phyloP scores from a whole-genome alignment of 2,329 filamentous ascomycete genomes.

The Dryadomyces sulphureus region DNA sequence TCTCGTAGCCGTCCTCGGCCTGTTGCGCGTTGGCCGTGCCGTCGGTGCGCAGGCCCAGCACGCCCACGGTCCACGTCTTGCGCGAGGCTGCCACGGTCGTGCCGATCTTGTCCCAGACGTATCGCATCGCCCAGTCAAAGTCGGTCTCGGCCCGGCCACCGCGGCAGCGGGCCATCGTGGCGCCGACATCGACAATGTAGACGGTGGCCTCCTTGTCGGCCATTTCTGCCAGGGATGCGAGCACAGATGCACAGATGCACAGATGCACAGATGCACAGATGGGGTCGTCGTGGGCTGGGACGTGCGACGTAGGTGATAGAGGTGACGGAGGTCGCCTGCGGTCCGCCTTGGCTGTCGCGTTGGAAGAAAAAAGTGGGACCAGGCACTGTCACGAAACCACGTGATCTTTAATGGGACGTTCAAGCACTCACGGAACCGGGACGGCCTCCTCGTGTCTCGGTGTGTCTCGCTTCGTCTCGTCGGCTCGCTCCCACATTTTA shows the following conservation, averaged over 20 bases:
- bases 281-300: no score
- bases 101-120: slow-evolving; percentile 88
- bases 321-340: no score
- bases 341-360: neutral
- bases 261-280: no score
- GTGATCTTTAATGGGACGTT: slow-evolving; percentile 1
- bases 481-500: no score
- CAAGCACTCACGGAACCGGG: neutral
- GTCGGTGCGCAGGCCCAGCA: slow-evolving; percentile 72
- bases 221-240: slow-evolving; percentile 36
- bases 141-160: slow-evolving; percentile 63
- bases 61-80: slow-evolving; percentile 62
- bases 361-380: slow-evolving; percentile 1
- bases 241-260: neutral
- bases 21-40: slow-evolving; percentile 51
- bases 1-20: slow-evolving; percentile 58
- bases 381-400: slow-evolving; percentile 11
- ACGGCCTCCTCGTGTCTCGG: neutral
- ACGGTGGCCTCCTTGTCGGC: slow-evolving; percentile 85
- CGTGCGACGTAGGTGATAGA: no score
- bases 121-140: slow-evolving; percentile 78
- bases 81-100: slow-evolving; percentile 52
- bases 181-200: slow-evolving; percentile 79
- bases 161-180: slow-evolving; percentile 63
- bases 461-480: slow-evolving; percentile 20